Percentiles rank a stretch among this genome's conserved stretches.
Conservation (phyloP, 148 eudicot genomes). For the Vaccinium darrowii region DNA sequence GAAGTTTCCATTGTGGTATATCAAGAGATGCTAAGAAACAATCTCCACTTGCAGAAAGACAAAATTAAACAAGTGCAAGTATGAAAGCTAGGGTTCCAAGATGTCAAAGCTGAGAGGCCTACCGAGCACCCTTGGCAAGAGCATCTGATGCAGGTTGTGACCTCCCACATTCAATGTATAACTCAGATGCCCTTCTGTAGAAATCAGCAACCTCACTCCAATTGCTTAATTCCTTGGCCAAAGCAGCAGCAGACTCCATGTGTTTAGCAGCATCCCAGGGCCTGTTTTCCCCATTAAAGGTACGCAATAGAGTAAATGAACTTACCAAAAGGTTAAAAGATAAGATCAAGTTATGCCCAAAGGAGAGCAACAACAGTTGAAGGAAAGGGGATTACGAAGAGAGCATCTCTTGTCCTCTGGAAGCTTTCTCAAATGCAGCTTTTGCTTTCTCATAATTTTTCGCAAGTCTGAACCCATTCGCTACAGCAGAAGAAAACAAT, state of each 20-base stretch:
- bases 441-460: conserved; percentile 74
- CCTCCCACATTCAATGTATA: conserved; percentile 76
- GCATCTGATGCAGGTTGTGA: conserved; percentile 92
- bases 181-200: conserved; percentile 64
- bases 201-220: conserved; percentile 84
- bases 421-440: conserved; percentile 82
- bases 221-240: conserved; percentile 70
- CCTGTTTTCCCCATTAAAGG: conserved; percentile 30
- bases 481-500: conserved; percentile 31
- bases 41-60: background rate
- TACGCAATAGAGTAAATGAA: background rate
- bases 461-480: conserved; percentile 59
- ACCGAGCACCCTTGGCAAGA: conserved; percentile 88
- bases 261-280: conserved; percentile 97
- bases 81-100: conserved; percentile 9
- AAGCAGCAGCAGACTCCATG: conserved; percentile 79
- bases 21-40: background rate
- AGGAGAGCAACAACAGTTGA: background rate
- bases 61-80: background rate
- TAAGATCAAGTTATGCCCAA: conserved; percentile 1
- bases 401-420: conserved; percentile 87
- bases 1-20: background rate
- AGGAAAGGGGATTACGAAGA: conserved; percentile 51
- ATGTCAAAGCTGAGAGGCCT: conserved; percentile 23
- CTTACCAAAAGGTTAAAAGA: background rate